phyloP scores from a whole-genome alignment of 805 yeast species.

The Danielia reshetovae region DNA sequence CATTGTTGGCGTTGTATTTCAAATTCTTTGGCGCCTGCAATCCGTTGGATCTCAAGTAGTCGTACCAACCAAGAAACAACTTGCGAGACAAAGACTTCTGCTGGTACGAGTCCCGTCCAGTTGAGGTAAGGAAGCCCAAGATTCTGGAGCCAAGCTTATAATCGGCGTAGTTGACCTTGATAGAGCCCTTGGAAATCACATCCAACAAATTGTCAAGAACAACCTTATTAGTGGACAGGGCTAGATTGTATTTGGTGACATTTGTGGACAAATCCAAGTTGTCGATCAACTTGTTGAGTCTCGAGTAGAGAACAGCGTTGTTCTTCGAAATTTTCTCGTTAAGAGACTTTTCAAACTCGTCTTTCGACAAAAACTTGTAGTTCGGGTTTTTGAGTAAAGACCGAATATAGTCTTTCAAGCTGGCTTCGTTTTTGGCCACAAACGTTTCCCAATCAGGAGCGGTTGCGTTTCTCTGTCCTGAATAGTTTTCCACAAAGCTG shows the following conservation, averaged over 20 bases:
- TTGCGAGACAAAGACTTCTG: slow-evolving; percentile 21
- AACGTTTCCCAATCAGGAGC: slow-evolving; percentile 32
- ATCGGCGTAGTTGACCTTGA: slow-evolving; percentile 38
- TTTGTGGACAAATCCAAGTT: slow-evolving; percentile 15
- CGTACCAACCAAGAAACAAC: slow-evolving; percentile 39
- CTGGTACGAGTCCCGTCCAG: slow-evolving; percentile 8
- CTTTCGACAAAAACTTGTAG: slow-evolving; percentile 16
- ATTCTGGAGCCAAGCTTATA: slow-evolving; percentile 36
- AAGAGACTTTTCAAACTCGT: slow-evolving; percentile 21
- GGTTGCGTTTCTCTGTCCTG: slow-evolving; percentile 4
- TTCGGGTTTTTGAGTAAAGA: slow-evolving; percentile 6
- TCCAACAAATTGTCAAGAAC: slow-evolving; percentile 29
- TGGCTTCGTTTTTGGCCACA: slow-evolving; percentile 16
- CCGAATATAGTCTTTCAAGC: slow-evolving; percentile 17
- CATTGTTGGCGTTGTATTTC: slow-evolving; percentile 38
- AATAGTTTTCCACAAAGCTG: slow-evolving; percentile 28
- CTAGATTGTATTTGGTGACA: slow-evolving; percentile 4
- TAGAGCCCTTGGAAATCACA: slow-evolving; percentile 28
- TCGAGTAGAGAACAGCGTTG: slow-evolving; percentile 20
- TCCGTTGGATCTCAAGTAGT: slow-evolving; percentile 23
- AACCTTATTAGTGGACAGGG: slow-evolving; percentile 19
- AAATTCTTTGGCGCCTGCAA: slow-evolving; percentile 20
- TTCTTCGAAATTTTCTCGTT: slow-evolving; percentile 20
- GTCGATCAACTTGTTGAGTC: slow-evolving; percentile 25
- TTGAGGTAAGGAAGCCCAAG: slow-evolving; percentile 37